These are phyloP conservation scores for Suhomyces bolitotheri DNA, from an alignment of 1,139 yeast genomes.

Conservation along the genomic window DNA sequence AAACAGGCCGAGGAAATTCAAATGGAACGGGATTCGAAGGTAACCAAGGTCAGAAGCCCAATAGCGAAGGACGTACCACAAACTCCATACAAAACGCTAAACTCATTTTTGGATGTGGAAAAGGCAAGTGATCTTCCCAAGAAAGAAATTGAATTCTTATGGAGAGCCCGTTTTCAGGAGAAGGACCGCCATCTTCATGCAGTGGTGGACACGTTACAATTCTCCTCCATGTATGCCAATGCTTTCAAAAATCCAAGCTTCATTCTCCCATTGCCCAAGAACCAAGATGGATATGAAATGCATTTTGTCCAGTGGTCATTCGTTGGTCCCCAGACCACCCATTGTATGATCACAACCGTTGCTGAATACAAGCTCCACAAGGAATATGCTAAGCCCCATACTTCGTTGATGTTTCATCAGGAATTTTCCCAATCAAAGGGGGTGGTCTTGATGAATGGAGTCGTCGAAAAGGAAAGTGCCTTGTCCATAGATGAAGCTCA, in stretches of 20 bases:
- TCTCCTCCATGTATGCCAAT: constrained; percentile 57
- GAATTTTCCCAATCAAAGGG: constrained; percentile 66
- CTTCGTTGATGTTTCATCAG: constrained; percentile 84
- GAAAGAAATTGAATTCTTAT: constrained; percentile 74
- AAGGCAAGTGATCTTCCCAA: constrained; percentile 58
- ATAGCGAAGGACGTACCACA: constrained; percentile 46
- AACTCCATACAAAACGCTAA: constrained; percentile 68
- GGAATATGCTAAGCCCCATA: constrained; percentile 94
- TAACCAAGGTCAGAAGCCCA: constrained; percentile 43
- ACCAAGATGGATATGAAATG: constrained; percentile 65
- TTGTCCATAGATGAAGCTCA: constrained; percentile 74
- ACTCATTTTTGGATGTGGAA: constrained; percentile 67
- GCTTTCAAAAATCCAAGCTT: constrained; percentile 79
- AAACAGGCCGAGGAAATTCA: constrained; percentile 33
- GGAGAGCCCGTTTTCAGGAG: constrained; percentile 83
- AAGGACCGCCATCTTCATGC: constrained; percentile 69
- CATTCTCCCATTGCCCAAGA: constrained; percentile 68
- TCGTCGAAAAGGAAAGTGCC: constrained; percentile 69
- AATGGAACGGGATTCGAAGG: constrained; percentile 31
- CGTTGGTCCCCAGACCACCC: constrained; percentile 81
- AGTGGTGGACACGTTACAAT: constrained; percentile 54
- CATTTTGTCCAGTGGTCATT: constrained; percentile 95
- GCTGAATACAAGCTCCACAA: constrained; percentile 90
- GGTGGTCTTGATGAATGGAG: constrained; percentile 84
- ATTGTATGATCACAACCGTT: constrained; percentile 87